Percentiles rank a stretch among this genome's conserved stretches.
Conservation (phyloP, 495 filamentous ascomycete genomes). For the Podospora conica region DNA sequence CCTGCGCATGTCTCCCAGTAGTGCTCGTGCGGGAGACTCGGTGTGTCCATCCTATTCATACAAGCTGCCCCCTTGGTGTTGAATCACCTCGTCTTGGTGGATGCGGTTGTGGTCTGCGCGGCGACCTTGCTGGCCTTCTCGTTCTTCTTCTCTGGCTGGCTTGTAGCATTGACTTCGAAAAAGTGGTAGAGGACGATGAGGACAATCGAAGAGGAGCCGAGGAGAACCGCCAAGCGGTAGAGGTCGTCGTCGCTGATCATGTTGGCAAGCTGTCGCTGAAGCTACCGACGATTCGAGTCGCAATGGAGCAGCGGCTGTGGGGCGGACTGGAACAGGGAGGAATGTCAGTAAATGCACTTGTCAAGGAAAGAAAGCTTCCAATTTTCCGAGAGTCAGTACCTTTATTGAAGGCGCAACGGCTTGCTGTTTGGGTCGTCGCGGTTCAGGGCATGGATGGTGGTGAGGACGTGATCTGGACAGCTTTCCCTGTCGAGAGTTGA, state of each 20-base stretch:
- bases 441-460: constrained; percentile 1
- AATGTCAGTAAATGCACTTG: background rate
- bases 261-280: constrained; percentile 21
- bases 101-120: constrained; percentile 43
- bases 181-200: constrained; percentile 95
- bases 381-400: background rate
- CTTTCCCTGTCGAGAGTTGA: constrained; percentile 17
- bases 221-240: constrained; percentile 83
- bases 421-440: background rate
- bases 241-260: constrained; percentile 87
- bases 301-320: background rate
- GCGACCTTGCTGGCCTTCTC: constrained; percentile 55
- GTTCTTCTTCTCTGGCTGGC: constrained; percentile 45
- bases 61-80: background rate
- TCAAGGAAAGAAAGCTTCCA: background rate
- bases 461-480: constrained; percentile 19
- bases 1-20: background rate
- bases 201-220: constrained; percentile 86
- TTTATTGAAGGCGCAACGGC: background rate
- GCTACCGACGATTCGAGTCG: background rate
- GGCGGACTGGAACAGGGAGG: background rate
- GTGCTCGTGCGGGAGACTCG: background rate
- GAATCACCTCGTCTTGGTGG: constrained; percentile 22
- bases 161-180: constrained; percentile 85
- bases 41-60: constrained; percentile 11